Conservation (phyloP, 257 asterid genomes). For the Plantago major region DNA sequence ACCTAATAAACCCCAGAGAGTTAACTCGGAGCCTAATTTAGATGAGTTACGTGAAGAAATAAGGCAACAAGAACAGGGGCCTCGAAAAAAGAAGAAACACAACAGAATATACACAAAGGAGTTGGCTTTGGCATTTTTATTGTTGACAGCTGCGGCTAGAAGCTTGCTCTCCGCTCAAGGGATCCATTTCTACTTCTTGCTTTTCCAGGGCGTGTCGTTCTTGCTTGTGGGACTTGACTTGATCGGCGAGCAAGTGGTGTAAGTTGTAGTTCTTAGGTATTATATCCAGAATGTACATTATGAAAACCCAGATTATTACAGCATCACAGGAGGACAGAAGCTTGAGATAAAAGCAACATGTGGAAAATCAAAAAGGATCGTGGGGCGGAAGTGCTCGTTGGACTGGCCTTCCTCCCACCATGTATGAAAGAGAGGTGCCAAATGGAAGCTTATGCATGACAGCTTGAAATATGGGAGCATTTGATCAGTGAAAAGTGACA, state of each 20-base stretch:
- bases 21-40: slow-evolving; percentile 59
- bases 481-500: slow-evolving; percentile 1
- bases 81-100: slow-evolving; percentile 53
- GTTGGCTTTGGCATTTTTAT: slow-evolving; percentile 68
- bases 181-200: slow-evolving; percentile 84
- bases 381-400: slow-evolving; percentile 4
- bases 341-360: slow-evolving; percentile 9
- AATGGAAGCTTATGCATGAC: slow-evolving; percentile 2
- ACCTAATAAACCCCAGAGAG: slow-evolving; percentile 43
- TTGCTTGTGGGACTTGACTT: slow-evolving; percentile 84
- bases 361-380: background rate
- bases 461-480: slow-evolving; percentile 7
- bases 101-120: slow-evolving; percentile 77
- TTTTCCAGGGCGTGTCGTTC: slow-evolving; percentile 88
- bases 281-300: background rate
- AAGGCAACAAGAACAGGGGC: slow-evolving; percentile 33
- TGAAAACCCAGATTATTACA: background rate
- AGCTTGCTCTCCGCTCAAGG: slow-evolving; percentile 91
- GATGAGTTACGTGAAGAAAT: slow-evolving; percentile 57
- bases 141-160: slow-evolving; percentile 77
- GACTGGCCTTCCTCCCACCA: background rate
- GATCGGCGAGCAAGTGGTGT: slow-evolving; percentile 84
- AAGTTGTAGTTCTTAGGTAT: background rate
- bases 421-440: slow-evolving; percentile 2
- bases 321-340: slow-evolving; percentile 8